phyloP scores from a whole-genome alignment of 805 yeast genomes.

The Kazachstania kunashirensis region DNA sequence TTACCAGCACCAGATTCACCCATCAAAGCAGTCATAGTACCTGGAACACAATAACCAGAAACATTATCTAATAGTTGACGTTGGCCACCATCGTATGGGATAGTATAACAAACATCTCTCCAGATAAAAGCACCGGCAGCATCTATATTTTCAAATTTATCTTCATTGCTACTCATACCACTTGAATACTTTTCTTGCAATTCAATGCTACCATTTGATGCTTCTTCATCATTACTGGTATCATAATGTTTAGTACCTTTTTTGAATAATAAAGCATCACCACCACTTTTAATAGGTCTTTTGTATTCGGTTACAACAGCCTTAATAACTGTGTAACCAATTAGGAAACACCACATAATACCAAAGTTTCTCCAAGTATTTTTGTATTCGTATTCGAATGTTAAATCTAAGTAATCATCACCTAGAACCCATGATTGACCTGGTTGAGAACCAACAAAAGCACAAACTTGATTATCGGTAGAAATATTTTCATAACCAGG shows the following conservation, averaged over 20 bases:
- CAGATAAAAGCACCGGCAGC: slow-evolving; percentile 50
- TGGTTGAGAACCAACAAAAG: slow-evolving; percentile 48
- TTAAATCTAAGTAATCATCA: slow-evolving; percentile 39
- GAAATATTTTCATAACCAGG: slow-evolving; percentile 37
- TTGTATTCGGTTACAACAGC: slow-evolving; percentile 20
- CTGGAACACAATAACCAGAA: slow-evolving; percentile 70
- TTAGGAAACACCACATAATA: slow-evolving; percentile 41
- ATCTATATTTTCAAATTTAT: slow-evolving; percentile 22
- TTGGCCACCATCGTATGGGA: slow-evolving; percentile 46
- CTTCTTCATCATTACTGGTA: slow-evolving; percentile 12
- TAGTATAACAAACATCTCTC: slow-evolving; percentile 59
- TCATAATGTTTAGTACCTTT: slow-evolving; percentile 34
- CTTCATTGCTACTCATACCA: slow-evolving; percentile 4
- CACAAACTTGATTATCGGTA: slow-evolving; percentile 39
- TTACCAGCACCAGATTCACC: slow-evolving; percentile 75
- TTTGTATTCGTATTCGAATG: slow-evolving; percentile 42
- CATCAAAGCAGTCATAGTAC: slow-evolving; percentile 64
- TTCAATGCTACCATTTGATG: slow-evolving; percentile 9
- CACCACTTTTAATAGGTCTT: slow-evolving; percentile 23
- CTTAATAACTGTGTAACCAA: slow-evolving; percentile 17
- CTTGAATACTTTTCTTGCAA: slow-evolving; percentile 11
- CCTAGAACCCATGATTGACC: slow-evolving; percentile 52
- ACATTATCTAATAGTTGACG: slow-evolving; percentile 49
- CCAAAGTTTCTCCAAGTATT: slow-evolving; percentile 83
- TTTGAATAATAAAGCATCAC: slow-evolving; percentile 40